Conservation (phyloP, 2,329 filamentous ascomycete genomes). For the Diaporthe capsici region DNA sequence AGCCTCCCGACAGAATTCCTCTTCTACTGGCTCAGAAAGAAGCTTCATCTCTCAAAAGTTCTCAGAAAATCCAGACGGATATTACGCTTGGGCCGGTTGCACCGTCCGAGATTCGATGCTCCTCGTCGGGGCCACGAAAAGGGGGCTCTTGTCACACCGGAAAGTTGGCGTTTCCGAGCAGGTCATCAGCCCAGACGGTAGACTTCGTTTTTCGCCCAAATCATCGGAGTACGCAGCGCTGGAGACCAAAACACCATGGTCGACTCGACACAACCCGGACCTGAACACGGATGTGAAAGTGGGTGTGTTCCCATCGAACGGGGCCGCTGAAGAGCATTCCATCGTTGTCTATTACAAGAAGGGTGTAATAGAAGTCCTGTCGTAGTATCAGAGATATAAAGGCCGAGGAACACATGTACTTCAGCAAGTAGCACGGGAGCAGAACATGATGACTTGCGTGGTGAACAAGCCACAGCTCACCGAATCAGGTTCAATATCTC, state of each 20-base stretch:
- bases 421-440: too few species aligned
- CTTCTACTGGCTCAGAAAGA: not conserved
- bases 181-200: not conserved
- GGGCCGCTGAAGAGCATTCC: not conserved
- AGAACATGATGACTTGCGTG: not conserved
- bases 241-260: not conserved
- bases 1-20: not conserved
- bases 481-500: not conserved
- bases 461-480: not conserved
- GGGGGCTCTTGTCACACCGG: not conserved
- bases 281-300: constrained; percentile 20
- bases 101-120: not conserved
- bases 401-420: too few species aligned
- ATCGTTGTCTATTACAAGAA: not conserved
- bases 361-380: not conserved
- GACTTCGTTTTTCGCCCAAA: not conserved
- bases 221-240: not conserved
- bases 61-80: not conserved
- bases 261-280: not conserved
- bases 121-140: not conserved
- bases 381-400: too few species aligned
- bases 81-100: constrained; percentile 2
- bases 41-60: not conserved
- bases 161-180: constrained; percentile 3
- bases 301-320: not conserved